A percentile compares a stretch with the other conserved stretches of the same genome.
Evolutionary conservation across 805 yeast genomes (phyloP).

Genomic region (Lipomyces orientalis): DNA sequence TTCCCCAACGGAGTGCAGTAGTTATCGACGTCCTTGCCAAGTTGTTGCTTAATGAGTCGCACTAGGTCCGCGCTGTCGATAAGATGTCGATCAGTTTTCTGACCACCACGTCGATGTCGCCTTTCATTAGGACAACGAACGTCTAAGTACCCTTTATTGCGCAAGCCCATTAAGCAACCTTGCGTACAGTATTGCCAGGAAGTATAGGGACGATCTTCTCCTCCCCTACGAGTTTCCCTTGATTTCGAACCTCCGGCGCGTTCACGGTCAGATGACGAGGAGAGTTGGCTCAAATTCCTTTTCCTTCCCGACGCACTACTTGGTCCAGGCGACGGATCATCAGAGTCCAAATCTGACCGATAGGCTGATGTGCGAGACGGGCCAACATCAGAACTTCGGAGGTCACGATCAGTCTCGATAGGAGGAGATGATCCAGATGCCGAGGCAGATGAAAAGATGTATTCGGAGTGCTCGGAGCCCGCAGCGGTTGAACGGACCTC

Average conservation of each 20-base stretch:
- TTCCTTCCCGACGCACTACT: slow-evolving; percentile 1
- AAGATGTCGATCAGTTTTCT: slow-evolving; percentile 5
- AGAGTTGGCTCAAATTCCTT: slow-evolving; percentile 2
- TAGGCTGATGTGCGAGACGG: slow-evolving; percentile 4
- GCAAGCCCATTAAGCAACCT: slow-evolving; percentile 1
- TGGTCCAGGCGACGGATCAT: background rate
- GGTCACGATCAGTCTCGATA: background rate
- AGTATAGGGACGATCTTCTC: too few species aligned
- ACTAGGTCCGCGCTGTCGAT: background rate
- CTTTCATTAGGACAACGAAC: slow-evolving; percentile 8
- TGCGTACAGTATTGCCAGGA: slow-evolving; percentile 14
- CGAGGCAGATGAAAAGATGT: too few species aligned
- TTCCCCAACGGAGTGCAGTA: slow-evolving; percentile 7
- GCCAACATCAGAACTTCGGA: background rate
- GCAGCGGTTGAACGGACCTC: too few species aligned
- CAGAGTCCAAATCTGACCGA: slow-evolving; percentile 3
- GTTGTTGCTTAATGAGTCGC: background rate
- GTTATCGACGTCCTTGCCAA: slow-evolving; percentile 1
- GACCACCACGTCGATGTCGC: slow-evolving; percentile 7
- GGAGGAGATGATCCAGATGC: background rate
- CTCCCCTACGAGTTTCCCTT: too few species aligned
- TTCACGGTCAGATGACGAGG: background rate
- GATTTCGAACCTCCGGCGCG: background rate
- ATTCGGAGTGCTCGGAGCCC: too few species aligned
- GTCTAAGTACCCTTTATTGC: background rate